These are phyloP conservation scores for Populus davidiana DNA, from an alignment of 345 rosid species.

Conservation along the genomic window DNA sequence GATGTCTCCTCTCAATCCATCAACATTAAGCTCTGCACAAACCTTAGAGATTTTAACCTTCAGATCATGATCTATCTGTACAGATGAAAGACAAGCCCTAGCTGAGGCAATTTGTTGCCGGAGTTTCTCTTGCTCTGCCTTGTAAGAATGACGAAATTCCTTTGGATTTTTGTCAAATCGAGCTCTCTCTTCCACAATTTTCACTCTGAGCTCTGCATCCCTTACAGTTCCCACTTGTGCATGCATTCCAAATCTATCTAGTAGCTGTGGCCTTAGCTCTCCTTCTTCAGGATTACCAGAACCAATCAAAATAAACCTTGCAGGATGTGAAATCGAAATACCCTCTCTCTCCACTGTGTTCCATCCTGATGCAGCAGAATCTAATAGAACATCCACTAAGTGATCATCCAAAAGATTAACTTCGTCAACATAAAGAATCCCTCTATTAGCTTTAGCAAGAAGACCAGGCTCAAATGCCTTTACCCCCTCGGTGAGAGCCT, in stretches of 20 bases:
- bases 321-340: slow-evolving; percentile 88
- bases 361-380: slow-evolving; percentile 98
- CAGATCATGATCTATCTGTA: slow-evolving; percentile 75
- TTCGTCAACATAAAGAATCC: slow-evolving; percentile 94
- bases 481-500: slow-evolving; percentile 93
- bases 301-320: slow-evolving; percentile 86
- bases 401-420: slow-evolving; percentile 96
- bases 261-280: slow-evolving; percentile 87
- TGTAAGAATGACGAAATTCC: slow-evolving; percentile 77
- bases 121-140: slow-evolving; percentile 82
- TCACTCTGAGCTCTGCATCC: slow-evolving; percentile 86
- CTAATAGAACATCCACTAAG: slow-evolving; percentile 88
- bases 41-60: slow-evolving; percentile 94
- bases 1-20: slow-evolving; percentile 92
- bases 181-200: slow-evolving; percentile 91
- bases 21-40: slow-evolving; percentile 89
- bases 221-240: slow-evolving; percentile 92
- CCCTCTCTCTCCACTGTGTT: slow-evolving; percentile 97
- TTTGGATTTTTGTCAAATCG: slow-evolving; percentile 75
- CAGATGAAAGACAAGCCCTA: slow-evolving; percentile 60
- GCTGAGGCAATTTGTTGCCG: slow-evolving; percentile 71
- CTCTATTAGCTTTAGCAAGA: slow-evolving; percentile 95
- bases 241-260: slow-evolving; percentile 91
- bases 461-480: slow-evolving; percentile 99
- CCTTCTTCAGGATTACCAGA: slow-evolving; percentile 97